Evolutionary conservation across 306 rosid genomes (phyloP).

Genomic region (Elaeagnus macrophylla): DNA sequence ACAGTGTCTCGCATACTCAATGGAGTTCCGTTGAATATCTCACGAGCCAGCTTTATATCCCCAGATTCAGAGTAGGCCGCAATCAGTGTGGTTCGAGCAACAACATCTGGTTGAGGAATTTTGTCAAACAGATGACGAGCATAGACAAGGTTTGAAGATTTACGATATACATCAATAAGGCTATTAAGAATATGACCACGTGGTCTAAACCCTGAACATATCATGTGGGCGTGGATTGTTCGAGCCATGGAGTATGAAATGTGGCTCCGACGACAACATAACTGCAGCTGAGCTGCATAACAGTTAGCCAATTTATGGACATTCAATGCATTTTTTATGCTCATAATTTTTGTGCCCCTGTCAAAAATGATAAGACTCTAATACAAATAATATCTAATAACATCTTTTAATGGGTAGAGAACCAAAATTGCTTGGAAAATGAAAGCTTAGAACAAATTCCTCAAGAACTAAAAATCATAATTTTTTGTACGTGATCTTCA

Average conservation of each 20-base stretch:
- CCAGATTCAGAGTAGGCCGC: constrained; percentile 11
- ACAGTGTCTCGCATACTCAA: constrained; percentile 18
- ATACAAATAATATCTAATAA: too few species aligned
- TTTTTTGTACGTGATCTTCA: too few species aligned
- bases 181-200: constrained; percentile 48
- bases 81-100: constrained; percentile 12
- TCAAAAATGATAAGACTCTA: too few species aligned
- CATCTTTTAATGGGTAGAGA: too few species aligned
- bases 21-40: constrained; percentile 15
- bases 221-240: constrained; percentile 42
- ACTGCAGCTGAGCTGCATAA: constrained; percentile 32
- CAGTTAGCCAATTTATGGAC: constrained; percentile 30
- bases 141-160: constrained; percentile 36
- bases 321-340: constrained; percentile 18
- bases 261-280: constrained; percentile 15
- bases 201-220: constrained; percentile 45
- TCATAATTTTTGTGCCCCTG: not conserved
- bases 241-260: constrained; percentile 29
- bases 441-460: too few species aligned
- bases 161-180: constrained; percentile 36
- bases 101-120: constrained; percentile 11
- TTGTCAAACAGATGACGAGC: constrained; percentile 44
- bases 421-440: too few species aligned
- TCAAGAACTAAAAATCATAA: too few species aligned
- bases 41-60: constrained; percentile 9